Conservation (phyloP, 495 filamentous ascomycete genomes). For the Lasiosphaeris hirsuta region DNA sequence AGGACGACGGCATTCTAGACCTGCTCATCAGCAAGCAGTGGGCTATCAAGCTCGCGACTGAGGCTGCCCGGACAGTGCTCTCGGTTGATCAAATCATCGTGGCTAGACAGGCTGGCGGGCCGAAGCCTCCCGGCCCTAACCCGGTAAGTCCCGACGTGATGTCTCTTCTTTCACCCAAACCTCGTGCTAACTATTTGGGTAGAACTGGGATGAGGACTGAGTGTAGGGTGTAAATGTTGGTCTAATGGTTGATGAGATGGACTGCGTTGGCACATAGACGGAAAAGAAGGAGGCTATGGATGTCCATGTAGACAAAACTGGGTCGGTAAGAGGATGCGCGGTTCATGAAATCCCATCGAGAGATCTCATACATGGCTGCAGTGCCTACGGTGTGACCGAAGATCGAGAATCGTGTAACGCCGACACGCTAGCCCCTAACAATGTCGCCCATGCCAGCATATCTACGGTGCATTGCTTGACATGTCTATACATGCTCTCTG, state of each 20-base stretch:
- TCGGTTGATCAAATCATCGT: constrained; percentile 99
- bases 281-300: constrained; percentile 1
- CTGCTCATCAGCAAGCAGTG: constrained; percentile 86
- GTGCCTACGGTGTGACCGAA: background rate
- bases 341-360: too few relatives aligned
- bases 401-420: background rate
- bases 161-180: background rate
- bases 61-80: constrained; percentile 88
- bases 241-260: background rate
- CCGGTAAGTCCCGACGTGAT: constrained; percentile 38
- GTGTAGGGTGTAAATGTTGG: background rate
- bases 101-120: constrained; percentile 92
- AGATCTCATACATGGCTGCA: too few relatives aligned
- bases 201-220: constrained; percentile 97
- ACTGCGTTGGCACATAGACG: constrained; percentile 6
- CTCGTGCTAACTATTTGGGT: constrained; percentile 25
- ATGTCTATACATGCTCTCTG: too few relatives aligned
- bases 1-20: constrained; percentile 89
- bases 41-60: constrained; percentile 95
- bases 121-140: constrained; percentile 93
- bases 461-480: too few relatives aligned
- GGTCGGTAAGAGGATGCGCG: too few relatives aligned
- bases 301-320: constrained; percentile 6
- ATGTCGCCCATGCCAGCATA: too few relatives aligned
- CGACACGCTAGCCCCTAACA: background rate